Evolutionary conservation across 352 stramenopile species (phyloP).

Genomic region (Plasmopara muralis): DNA sequence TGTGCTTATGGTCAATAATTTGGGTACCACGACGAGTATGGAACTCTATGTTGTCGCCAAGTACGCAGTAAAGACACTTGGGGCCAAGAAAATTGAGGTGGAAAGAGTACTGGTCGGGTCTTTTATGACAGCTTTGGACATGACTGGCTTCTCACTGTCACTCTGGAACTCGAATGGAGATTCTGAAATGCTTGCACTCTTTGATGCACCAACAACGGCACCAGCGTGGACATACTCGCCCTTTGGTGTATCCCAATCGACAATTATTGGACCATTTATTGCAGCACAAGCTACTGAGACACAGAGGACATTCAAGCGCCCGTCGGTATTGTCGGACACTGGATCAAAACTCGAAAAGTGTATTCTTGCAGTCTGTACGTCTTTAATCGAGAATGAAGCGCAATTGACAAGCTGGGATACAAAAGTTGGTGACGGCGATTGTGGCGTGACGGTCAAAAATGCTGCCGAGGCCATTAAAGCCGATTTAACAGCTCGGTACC

Average conservation of each 20-base stretch:
- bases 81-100: conserved; percentile 55
- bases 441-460: conserved; percentile 92
- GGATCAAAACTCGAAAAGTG: conserved; percentile 46
- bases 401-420: conserved; percentile 93
- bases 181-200: conserved; percentile 38
- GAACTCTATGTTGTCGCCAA: conserved; percentile 93
- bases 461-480: conserved; percentile 84
- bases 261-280: conserved; percentile 28
- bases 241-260: conserved; percentile 30
- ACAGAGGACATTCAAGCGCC: conserved; percentile 33
- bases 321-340: conserved; percentile 33
- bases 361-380: conserved; percentile 58
- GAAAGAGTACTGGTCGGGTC: conserved; percentile 87
- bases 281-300: conserved; percentile 20
- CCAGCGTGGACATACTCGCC: conserved; percentile 61
- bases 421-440: conserved; percentile 96
- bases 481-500: conserved; percentile 49
- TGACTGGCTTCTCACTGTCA: conserved; percentile 92
- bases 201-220: conserved; percentile 56
- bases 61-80: conserved; percentile 59
- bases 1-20: conserved; percentile 94
- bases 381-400: conserved; percentile 83
- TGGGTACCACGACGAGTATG: conserved; percentile 92
- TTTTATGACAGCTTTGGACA: conserved; percentile 98
- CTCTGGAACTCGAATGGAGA: conserved; percentile 78